Evolutionary conservation across 345 rosid genomes (phyloP).

Genomic region (Acer yangbiense): DNA sequence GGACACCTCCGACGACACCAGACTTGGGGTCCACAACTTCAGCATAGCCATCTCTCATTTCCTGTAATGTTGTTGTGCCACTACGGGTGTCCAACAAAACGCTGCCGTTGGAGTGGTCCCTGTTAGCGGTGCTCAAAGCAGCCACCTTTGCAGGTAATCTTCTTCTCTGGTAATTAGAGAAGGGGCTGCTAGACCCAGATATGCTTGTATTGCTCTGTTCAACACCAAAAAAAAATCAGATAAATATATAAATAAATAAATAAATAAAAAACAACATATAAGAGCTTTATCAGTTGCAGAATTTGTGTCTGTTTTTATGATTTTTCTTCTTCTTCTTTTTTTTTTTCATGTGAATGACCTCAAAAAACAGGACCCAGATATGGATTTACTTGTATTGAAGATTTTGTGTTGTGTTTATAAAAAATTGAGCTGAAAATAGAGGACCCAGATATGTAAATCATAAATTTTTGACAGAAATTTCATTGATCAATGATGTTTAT

Average conservation of each 20-base stretch:
- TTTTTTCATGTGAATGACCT: not conserved
- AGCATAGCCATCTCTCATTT: conserved; percentile 34
- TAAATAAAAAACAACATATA: not conserved
- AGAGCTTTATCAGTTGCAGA: not conserved
- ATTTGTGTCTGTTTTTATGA: not conserved
- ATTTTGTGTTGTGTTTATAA: not conserved
- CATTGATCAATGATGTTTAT: not conserved
- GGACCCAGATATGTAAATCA: not conserved
- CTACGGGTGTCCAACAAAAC: conserved; percentile 41
- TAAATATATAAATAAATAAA: not conserved
- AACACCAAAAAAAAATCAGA: conserved; percentile 12
- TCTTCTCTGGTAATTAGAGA: conserved; percentile 40
- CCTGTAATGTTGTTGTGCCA: conserved; percentile 27
- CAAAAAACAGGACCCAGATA: not conserved
- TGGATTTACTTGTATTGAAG: not conserved
- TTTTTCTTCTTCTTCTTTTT: not conserved
- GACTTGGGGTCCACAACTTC: conserved; percentile 52
- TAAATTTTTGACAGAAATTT: not conserved
- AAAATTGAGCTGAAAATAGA: not conserved
- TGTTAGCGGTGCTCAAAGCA: conserved; percentile 36
- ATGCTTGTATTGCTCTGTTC: conserved; percentile 50
- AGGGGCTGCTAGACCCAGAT: conserved; percentile 41
- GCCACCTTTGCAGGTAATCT: conserved; percentile 41
- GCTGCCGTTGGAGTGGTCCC: conserved; percentile 42
- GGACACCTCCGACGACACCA: conserved; percentile 55